Base-by-base conservation (phyloP, 345 rosid genomes). In the Populus nigra region DNA sequence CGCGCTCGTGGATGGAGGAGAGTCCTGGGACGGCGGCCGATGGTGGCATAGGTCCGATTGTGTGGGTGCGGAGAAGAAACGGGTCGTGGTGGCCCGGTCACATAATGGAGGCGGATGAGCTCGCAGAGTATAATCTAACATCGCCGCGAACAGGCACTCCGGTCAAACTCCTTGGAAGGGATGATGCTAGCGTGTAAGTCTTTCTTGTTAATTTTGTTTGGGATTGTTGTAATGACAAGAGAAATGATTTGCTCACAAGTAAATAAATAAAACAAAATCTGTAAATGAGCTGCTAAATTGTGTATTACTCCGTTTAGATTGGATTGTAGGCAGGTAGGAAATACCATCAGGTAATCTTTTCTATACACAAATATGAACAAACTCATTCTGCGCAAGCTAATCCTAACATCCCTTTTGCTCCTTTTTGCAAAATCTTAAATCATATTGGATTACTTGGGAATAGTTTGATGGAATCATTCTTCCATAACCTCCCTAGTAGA, bases 21-120 rank as follows among this genome's bases (percentile, higher is more conserved):
- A 89, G 87, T 82, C 80, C 90, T 67, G 87, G 82, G 62, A 86
- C 84, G 79, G 86, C 77, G 33, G 91, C 86, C 12, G 81, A 74
- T 47, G 62, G 63, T 31, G 71, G 77, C 11, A 20, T 66, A 23
- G 98, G 97, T 31, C 88, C 98, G 70, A 92, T 96, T 76, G 99
- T 96, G 43, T 96, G 98, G 99, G 97, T 96, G 17, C 87, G 99
- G 69, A 84, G 98, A 83, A 92, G 99, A 85, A 96, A 96, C 55
- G 99, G 99, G 12, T 96, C 99, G 6, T 94, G 98, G 99, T 96
- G 99, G 99, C 99, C 99, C 0, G 99, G 98, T 61, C 92, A 84
- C 88, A 96, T 96, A 79, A 81, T 91, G 36, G 92, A 90, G 22
- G 89, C 91, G 1, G 97, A 92, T 31, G 98, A 96, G 87, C 91